Percentiles rank a stretch among this genome's conserved stretches.
These are phyloP conservation scores for Avena insularis DNA, from an alignment of 176 grass and related monocot genomes.

Conservation along the genomic window DNA sequence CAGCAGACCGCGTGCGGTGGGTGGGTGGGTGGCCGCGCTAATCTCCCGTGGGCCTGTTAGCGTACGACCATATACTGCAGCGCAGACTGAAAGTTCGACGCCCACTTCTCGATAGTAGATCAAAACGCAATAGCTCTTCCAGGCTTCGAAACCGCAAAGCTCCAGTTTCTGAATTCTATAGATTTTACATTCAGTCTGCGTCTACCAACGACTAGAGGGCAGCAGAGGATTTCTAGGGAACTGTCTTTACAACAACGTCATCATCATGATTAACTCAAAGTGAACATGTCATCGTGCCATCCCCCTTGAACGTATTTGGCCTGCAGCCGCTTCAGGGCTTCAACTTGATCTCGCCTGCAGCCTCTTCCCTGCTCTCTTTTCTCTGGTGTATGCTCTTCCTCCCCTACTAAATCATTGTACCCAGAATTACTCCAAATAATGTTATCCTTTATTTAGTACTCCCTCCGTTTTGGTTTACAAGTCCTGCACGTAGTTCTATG, in stretches of 20 bases:
- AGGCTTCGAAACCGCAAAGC: no score
- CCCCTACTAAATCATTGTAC: no score
- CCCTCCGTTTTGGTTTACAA: no score
- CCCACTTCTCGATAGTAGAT: no score
- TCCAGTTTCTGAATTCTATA: not conserved
- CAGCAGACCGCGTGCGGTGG: no score
- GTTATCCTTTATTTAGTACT: no score
- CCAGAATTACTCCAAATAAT: no score
- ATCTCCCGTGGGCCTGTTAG: not conserved
- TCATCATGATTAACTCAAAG: constrained; percentile 7
- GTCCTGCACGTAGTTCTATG: no score
- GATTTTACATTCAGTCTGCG: not conserved
- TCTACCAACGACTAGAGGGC: not conserved
- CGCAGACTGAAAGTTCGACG: not conserved
- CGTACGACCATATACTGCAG: not conserved
- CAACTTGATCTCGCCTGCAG: constrained; percentile 21
- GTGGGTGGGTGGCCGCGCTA: not conserved
- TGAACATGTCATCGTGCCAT: constrained; percentile 51
- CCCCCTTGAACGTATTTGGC: constrained; percentile 64
- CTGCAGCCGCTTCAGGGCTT: constrained; percentile 56
- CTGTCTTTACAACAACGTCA: constrained; percentile 22
- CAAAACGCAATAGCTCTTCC: no score
- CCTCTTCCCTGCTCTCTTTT: no score
- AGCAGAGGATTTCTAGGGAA: not conserved
- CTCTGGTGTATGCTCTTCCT: no score